These are phyloP conservation scores for Musa balbisiana DNA, from an alignment of 202 grass and related monocot genomes.

Conservation along the genomic window DNA sequence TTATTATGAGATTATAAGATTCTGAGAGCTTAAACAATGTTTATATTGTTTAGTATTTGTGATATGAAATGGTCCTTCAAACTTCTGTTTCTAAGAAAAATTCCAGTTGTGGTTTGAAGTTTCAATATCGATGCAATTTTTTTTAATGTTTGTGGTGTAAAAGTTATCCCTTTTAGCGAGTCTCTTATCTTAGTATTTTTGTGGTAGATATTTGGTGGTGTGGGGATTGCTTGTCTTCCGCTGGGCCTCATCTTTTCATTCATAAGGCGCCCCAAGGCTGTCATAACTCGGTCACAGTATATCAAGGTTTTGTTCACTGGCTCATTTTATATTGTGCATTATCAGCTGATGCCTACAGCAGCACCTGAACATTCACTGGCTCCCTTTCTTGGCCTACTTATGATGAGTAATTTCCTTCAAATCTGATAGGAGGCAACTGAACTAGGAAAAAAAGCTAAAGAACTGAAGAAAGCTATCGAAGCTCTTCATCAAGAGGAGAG, in stretches of 20 bases:
- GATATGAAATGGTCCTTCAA: no score
- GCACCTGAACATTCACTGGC: slow-evolving; percentile 9
- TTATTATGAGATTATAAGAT: no score
- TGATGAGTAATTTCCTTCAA: slow-evolving; percentile 12
- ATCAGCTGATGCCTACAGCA: slow-evolving; percentile 3
- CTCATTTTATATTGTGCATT: slow-evolving; percentile 8
- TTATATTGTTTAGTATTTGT: no score
- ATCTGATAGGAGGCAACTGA: slow-evolving; percentile 79
- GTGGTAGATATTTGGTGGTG: slow-evolving; percentile 87
- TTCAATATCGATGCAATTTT: no score
- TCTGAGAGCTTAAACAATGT: no score
- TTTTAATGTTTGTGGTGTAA: no score
- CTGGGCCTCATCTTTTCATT: slow-evolving; percentile 81
- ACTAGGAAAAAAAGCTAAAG: slow-evolving; percentile 83
- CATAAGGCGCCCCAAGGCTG: slow-evolving; percentile 85
- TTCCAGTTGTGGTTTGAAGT: not conserved
- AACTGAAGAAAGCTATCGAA: slow-evolving; percentile 81
- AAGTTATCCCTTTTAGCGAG: not conserved
- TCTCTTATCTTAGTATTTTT: slow-evolving; percentile 17
- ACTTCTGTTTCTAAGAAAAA: no score
- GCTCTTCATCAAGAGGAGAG: slow-evolving; percentile 93
- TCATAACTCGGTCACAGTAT: slow-evolving; percentile 92
- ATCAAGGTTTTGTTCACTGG: slow-evolving; percentile 57
- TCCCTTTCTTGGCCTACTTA: not conserved
- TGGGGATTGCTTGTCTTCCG: slow-evolving; percentile 87